Evolutionary conservation across 2,329 filamentous ascomycete species (phyloP).

Genomic region (Diplodia seriata): DNA sequence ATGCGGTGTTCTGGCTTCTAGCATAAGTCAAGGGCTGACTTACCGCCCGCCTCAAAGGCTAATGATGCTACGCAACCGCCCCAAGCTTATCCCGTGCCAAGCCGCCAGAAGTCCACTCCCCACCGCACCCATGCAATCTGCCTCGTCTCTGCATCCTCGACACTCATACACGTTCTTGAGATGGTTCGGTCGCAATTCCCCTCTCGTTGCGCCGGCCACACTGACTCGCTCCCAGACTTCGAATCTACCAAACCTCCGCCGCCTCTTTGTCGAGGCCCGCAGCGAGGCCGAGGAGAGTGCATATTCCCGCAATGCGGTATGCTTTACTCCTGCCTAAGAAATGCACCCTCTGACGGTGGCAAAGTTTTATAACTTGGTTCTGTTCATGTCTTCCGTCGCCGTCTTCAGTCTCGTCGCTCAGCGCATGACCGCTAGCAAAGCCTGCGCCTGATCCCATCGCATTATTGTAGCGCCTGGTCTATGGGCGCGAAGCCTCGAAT

Average conservation of each 20-base stretch:
- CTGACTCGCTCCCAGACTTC: slow-evolving; percentile 58
- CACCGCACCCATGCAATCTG: background rate
- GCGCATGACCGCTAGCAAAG: slow-evolving; percentile 64
- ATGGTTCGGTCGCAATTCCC: background rate
- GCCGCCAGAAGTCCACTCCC: slow-evolving; percentile 9
- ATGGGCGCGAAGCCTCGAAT: background rate
- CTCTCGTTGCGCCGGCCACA: background rate
- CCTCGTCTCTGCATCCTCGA: background rate
- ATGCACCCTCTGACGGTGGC: slow-evolving; percentile 19
- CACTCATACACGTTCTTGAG: background rate
- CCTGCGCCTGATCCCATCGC: background rate
- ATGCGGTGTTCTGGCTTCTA: slow-evolving; percentile 33
- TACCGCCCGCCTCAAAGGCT: slow-evolving; percentile 35
- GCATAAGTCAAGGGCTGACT: slow-evolving; percentile 32
- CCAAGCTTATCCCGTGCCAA: slow-evolving; percentile 29
- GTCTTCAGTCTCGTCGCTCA: slow-evolving; percentile 94
- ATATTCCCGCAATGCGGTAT: slow-evolving; percentile 89
- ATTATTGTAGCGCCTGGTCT: background rate
- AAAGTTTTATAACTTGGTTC: slow-evolving; percentile 95
- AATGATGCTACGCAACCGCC: slow-evolving; percentile 18
- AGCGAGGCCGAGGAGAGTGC: slow-evolving; percentile 93
- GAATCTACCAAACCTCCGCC: slow-evolving; percentile 90
- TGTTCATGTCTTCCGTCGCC: slow-evolving; percentile 96
- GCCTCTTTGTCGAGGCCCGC: slow-evolving; percentile 92
- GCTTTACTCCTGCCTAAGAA: slow-evolving; percentile 43